Percentiles rank a stretch among this genome's conserved stretches.
Evolutionary conservation across 1,284 basidiomycete genomes (phyloP).

Genomic region (Ustilago loliicola): DNA sequence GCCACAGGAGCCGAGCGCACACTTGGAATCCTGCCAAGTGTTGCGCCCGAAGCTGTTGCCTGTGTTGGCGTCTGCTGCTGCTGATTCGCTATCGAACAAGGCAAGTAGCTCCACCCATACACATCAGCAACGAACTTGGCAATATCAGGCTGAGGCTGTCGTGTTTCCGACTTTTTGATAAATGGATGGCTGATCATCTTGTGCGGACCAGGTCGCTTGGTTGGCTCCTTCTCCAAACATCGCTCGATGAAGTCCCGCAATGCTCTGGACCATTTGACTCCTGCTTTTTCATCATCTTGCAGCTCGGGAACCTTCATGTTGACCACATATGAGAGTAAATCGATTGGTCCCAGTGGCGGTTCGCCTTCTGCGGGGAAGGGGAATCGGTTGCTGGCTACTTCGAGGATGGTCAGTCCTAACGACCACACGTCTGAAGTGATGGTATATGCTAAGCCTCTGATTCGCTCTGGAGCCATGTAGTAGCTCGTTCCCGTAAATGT

Average conservation of each 20-base stretch:
- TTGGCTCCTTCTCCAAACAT: conserved; percentile 77
- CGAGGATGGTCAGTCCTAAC: conserved; percentile 89
- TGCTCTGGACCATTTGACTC: conserved; percentile 80
- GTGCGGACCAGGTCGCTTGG: conserved; percentile 83
- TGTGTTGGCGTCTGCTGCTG: conserved; percentile 49
- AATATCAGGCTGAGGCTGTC: conserved; percentile 76
- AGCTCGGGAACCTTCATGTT: conserved; percentile 84
- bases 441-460: conserved; percentile 87
- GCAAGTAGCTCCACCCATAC: conserved; percentile 79
- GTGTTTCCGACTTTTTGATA: conserved; percentile 82
- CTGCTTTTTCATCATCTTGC: conserved; percentile 74
- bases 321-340: conserved; percentile 92
- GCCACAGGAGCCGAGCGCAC: conserved; percentile 48
- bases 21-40: conserved; percentile 46
- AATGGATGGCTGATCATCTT: conserved; percentile 89
- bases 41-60: conserved; percentile 16
- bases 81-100: conserved; percentile 40
- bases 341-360: conserved; percentile 81
- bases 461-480: conserved; percentile 99
- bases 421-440: conserved; percentile 99
- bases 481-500: conserved; percentile 97
- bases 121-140: conserved; percentile 85
- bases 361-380: conserved; percentile 89
- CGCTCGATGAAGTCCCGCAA: conserved; percentile 94
- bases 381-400: conserved; percentile 93